Evolutionary conservation across 2,329 filamentous ascomycete species (phyloP).

Genomic region (Microdochium bolleyi): DNA sequence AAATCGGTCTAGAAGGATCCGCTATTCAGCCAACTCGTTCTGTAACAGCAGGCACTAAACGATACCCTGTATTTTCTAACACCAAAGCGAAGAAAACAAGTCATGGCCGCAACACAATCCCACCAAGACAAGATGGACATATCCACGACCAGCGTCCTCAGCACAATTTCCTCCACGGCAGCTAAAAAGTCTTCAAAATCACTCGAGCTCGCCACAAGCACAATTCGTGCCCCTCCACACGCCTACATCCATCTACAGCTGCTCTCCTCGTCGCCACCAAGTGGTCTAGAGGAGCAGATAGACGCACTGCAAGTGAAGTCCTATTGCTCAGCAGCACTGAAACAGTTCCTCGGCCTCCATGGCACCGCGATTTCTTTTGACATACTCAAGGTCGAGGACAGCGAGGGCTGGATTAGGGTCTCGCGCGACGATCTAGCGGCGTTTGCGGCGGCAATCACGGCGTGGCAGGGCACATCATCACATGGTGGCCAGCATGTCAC

Average conservation of each 20-base stretch:
- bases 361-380: conserved; percentile 63
- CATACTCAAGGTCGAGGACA: conserved; percentile 52
- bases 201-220: conserved; percentile 41
- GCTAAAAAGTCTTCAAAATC: conserved; percentile 22
- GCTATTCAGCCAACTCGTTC: too few species aligned
- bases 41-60: not conserved
- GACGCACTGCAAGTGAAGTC: conserved; percentile 56
- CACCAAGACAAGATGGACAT: conserved; percentile 13
- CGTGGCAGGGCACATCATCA: conserved; percentile 45
- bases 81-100: conserved; percentile 2
- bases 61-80: not conserved
- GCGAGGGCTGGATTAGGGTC: conserved; percentile 56
- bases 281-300: conserved; percentile 18
- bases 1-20: too few species aligned
- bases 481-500: conserved; percentile 35
- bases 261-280: conserved; percentile 17
- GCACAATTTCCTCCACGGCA: conserved; percentile 3
- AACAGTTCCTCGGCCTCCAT: conserved; percentile 61
- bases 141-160: conserved; percentile 16
- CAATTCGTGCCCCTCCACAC: conserved; percentile 42
- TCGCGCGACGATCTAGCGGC: conserved; percentile 51
- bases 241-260: conserved; percentile 51
- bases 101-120: not conserved
- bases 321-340: conserved; percentile 55
- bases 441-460: conserved; percentile 57